phyloP scores from a whole-genome alignment of 2,329 filamentous ascomycete species.

The Pyrenophora tritici-repentis region DNA sequence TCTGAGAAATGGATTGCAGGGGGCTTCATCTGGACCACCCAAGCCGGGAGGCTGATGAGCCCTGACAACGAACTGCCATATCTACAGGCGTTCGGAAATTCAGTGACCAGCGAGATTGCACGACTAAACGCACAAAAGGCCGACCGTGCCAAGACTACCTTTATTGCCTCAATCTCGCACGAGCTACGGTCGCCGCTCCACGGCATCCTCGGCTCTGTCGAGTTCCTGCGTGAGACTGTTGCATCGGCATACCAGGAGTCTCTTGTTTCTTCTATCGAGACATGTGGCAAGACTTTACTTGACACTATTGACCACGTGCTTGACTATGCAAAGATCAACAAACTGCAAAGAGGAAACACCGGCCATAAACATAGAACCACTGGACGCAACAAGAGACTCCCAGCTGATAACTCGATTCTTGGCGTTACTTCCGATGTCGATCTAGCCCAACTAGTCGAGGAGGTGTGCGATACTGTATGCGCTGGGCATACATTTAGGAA shows the following conservation, averaged over 20 bases:
- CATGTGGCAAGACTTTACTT: constrained; percentile 46
- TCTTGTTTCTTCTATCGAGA: constrained; percentile 41
- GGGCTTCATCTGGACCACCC: constrained; percentile 42
- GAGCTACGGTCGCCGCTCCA: constrained; percentile 64
- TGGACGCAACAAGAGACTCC: constrained; percentile 30
- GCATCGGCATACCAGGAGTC: constrained; percentile 49
- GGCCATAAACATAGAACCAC: constrained; percentile 23
- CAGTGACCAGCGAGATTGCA: constrained; percentile 40
- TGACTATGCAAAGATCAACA: constrained; percentile 47
- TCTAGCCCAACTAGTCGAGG: constrained; percentile 50
- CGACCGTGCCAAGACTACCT: constrained; percentile 47
- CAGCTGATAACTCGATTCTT: constrained; percentile 36
- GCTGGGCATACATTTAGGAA: constrained; percentile 54
- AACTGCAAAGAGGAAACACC: constrained; percentile 30
- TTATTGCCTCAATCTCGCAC: constrained; percentile 51
- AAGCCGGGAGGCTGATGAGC: constrained; percentile 37
- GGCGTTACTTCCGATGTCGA: constrained; percentile 40
- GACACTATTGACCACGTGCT: constrained; percentile 50
- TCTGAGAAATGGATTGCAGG: constrained; percentile 41
- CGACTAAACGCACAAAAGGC: constrained; percentile 38
- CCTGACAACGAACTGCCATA: constrained; percentile 42
- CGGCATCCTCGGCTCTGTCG: constrained; percentile 58
- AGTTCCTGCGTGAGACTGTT: constrained; percentile 39
- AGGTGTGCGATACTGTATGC: constrained; percentile 61
- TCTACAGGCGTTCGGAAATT: constrained; percentile 43